A percentile compares a stretch with the other conserved stretches of the same genome.
These are phyloP conservation scores for Leptoxyphium fumago DNA, from an alignment of 2,329 filamentous ascomycete species.

Conservation along the genomic window DNA sequence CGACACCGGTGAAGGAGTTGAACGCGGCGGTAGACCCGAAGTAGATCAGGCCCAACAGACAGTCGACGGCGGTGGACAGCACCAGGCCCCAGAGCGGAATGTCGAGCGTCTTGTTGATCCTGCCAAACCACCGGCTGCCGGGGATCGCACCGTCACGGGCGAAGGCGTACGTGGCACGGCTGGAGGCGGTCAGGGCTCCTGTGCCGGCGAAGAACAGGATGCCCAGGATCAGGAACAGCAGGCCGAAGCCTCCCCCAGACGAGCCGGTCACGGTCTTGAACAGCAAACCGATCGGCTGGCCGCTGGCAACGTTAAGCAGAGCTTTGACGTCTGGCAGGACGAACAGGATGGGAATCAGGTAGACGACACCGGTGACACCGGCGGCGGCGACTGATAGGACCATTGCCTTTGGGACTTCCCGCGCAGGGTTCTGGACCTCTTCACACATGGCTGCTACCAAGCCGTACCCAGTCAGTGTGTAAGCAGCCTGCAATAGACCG, in stretches of 20 bases:
- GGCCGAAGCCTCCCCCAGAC: slow-evolving; percentile 55
- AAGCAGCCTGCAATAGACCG: slow-evolving; percentile 50
- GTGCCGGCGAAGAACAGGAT: slow-evolving; percentile 66
- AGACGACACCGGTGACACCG: slow-evolving; percentile 50
- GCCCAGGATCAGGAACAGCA: slow-evolving; percentile 61
- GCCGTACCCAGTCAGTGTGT: slow-evolving; percentile 50
- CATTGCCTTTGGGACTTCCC: slow-evolving; percentile 57
- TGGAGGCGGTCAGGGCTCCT: slow-evolving; percentile 59
- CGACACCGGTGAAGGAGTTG: slow-evolving; percentile 65
- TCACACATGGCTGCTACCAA: slow-evolving; percentile 62
- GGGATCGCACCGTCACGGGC: slow-evolving; percentile 57
- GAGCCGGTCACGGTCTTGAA: slow-evolving; percentile 66
- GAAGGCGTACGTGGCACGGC: slow-evolving; percentile 57
- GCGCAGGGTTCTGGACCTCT: slow-evolving; percentile 53
- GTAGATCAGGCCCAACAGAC: slow-evolving; percentile 61
- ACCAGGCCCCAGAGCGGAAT: slow-evolving; percentile 57
- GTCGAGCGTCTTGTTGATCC: slow-evolving; percentile 49
- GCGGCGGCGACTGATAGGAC: slow-evolving; percentile 54
- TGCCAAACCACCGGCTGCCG: slow-evolving; percentile 17
- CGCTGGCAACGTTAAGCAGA: slow-evolving; percentile 51
- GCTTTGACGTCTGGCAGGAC: slow-evolving; percentile 53
- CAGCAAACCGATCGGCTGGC: slow-evolving; percentile 60
- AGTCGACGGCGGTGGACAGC: slow-evolving; percentile 54
- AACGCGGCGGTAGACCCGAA: slow-evolving; percentile 66
- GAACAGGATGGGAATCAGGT: slow-evolving; percentile 61